A percentile compares a stretch with the other conserved stretches of the same genome.
These are phyloP conservation scores for Biscutella auriculata DNA, from an alignment of 441 rosid species.

Conservation along the genomic window DNA sequence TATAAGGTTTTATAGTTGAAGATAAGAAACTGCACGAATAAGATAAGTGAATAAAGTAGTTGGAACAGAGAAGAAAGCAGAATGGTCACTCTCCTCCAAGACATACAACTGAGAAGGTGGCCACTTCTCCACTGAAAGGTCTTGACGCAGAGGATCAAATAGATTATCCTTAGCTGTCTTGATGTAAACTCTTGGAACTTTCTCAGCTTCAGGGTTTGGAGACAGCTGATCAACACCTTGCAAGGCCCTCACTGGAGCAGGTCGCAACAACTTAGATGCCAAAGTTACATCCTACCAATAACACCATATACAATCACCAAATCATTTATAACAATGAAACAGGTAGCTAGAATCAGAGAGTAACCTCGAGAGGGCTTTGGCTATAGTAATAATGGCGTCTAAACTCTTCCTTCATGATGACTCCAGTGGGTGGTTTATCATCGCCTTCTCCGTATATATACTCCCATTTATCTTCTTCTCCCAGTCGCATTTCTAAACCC, in stretches of 20 bases:
- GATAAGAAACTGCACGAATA: slow-evolving; percentile 16
- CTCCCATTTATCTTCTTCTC: slow-evolving; percentile 13
- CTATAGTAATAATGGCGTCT: slow-evolving; percentile 23
- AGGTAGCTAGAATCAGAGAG: too few species aligned
- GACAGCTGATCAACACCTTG: background rate
- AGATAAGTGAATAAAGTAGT: slow-evolving; percentile 23
- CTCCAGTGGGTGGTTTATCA: slow-evolving; percentile 29
- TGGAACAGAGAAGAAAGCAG: slow-evolving; percentile 38
- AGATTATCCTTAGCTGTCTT: slow-evolving; percentile 27
- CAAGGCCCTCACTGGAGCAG: slow-evolving; percentile 27
- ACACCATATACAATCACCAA: background rate
- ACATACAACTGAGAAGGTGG: slow-evolving; percentile 29
- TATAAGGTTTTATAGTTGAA: too few species aligned
- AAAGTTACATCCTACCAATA: slow-evolving; percentile 25
- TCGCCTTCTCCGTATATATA: slow-evolving; percentile 26
- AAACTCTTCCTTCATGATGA: slow-evolving; percentile 16
- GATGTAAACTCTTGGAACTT: slow-evolving; percentile 28
- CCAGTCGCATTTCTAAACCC: too few species aligned
- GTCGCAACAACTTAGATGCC: slow-evolving; percentile 28
- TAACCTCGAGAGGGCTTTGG: slow-evolving; percentile 40
- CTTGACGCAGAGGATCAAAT: slow-evolving; percentile 19
- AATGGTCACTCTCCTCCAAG: slow-evolving; percentile 36
- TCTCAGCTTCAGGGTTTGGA: slow-evolving; percentile 20
- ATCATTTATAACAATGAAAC: too few species aligned
- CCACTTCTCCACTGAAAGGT: slow-evolving; percentile 30